These are phyloP conservation scores for Hypericum androsaemum DNA, from an alignment of 345 rosid genomes.

Conservation along the genomic window DNA sequence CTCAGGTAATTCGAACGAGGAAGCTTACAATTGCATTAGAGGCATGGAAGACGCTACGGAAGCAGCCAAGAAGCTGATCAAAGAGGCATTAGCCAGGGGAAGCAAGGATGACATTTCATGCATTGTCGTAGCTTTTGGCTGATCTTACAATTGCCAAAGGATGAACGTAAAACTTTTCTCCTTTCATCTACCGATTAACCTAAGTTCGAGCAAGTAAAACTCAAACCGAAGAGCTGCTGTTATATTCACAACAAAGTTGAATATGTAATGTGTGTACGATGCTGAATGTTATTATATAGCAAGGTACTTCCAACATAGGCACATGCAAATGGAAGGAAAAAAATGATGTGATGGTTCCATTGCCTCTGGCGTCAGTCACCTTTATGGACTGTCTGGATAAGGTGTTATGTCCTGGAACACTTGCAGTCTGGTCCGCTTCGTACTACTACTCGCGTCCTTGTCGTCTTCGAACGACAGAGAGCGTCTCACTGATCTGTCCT, in stretches of 20 bases:
- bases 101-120: constrained; percentile 40
- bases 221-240: no score
- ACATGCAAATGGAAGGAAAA: no score
- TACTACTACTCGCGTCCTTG: neutral
- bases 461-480: constrained; percentile 23
- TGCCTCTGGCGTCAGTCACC: no score
- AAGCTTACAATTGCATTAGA: constrained; percentile 21
- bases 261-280: no score
- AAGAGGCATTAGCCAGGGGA: constrained; percentile 27
- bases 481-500: constrained; percentile 16
- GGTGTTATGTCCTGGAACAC: constrained; percentile 53
- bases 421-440: constrained; percentile 32
- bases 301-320: no score
- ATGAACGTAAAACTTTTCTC: no score
- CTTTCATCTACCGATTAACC: no score
- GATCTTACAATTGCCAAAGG: no score
- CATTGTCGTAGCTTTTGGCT: constrained; percentile 20
- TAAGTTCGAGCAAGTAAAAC: no score
- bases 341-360: no score
- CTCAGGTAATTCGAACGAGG: constrained; percentile 46
- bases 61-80: constrained; percentile 21
- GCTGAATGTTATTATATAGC: no score
- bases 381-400: constrained; percentile 25
- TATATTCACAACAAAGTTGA: no score
- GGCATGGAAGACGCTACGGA: constrained; percentile 19